phyloP scores from a whole-genome alignment of 495 filamentous ascomycete species.

The Lasiosphaeria hispida region DNA sequence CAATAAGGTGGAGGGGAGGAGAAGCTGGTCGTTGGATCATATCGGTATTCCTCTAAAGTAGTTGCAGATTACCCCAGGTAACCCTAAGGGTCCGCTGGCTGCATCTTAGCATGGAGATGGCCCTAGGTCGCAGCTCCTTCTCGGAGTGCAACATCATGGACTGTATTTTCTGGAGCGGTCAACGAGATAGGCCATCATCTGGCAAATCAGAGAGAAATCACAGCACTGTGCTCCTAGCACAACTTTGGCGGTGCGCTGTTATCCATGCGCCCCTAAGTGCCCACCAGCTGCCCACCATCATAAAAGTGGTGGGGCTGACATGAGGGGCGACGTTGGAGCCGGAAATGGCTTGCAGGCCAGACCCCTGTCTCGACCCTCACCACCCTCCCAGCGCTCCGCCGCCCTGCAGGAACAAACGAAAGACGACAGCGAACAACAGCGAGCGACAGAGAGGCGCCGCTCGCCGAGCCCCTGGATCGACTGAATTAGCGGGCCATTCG shows the following conservation, averaged over 20 bases:
- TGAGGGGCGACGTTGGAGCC: neutral
- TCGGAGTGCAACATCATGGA: constrained; percentile 3
- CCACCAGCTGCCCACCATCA: too few species aligned
- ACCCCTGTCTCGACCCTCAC: too few species aligned
- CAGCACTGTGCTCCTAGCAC: neutral
- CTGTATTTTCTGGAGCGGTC: neutral
- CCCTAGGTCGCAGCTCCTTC: constrained; percentile 2
- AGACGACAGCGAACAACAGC: too few species aligned
- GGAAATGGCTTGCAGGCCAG: neutral
- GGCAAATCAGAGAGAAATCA: constrained; percentile 8
- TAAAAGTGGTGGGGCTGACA: neutral
- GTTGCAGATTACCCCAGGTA: constrained; percentile 10
- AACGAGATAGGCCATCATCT: constrained; percentile 17
- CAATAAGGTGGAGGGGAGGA: neutral
- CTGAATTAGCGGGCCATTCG: constrained; percentile 20
- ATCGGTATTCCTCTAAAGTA: neutral
- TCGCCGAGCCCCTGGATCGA: constrained; percentile 29
- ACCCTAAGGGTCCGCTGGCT: too few species aligned
- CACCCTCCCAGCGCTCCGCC: too few species aligned
- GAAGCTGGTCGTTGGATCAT: too few species aligned
- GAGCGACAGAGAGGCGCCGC: too few species aligned
- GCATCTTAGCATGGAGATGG: neutral
- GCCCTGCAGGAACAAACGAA: too few species aligned
- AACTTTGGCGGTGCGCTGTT: too few species aligned
- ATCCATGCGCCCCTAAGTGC: too few species aligned